These are phyloP conservation scores for Sextonia rubra DNA, from an alignment of 164 flowering plant genomes.

Conservation along the genomic window DNA sequence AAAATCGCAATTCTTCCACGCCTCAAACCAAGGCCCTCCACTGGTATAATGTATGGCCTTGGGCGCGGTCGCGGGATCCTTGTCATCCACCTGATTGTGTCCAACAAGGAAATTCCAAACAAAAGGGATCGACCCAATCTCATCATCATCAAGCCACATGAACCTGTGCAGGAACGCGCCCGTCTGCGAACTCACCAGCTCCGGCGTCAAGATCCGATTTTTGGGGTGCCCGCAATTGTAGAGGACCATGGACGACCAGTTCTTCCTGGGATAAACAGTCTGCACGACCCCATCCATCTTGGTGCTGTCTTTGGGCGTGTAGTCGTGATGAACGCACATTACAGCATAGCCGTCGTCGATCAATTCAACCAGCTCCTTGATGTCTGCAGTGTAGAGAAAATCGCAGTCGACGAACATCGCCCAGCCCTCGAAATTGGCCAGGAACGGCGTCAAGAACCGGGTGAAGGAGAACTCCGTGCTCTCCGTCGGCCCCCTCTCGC, in stretches of 20 bases:
- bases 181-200: slow-evolving; percentile 59
- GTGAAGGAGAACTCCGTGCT: slow-evolving; percentile 92
- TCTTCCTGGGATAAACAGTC: slow-evolving; percentile 85
- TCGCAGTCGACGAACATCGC: slow-evolving; percentile 97
- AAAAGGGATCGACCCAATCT: slow-evolving; percentile 79
- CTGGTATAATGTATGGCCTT: slow-evolving; percentile 87
- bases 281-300: slow-evolving; percentile 97
- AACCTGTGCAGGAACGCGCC: slow-evolving; percentile 94
- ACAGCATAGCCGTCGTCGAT: slow-evolving; percentile 75
- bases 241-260: slow-evolving; percentile 95
- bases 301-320: slow-evolving; percentile 80
- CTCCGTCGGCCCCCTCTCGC: slow-evolving; percentile 70
- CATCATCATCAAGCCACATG: slow-evolving; percentile 84
- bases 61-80: slow-evolving; percentile 50
- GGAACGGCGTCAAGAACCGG: slow-evolving; percentile 72
- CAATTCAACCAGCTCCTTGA: slow-evolving; percentile 65
- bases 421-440: slow-evolving; percentile 81
- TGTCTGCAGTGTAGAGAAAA: slow-evolving; percentile 75
- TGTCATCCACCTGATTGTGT: slow-evolving; percentile 67
- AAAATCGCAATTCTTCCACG: slow-evolving; percentile 84
- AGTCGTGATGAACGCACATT: slow-evolving; percentile 98
- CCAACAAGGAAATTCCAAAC: slow-evolving; percentile 98
- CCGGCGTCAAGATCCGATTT: slow-evolving; percentile 65
- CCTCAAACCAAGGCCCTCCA: slow-evolving; percentile 98
- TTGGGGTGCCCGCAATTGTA: slow-evolving; percentile 90